Conservation (phyloP, 495 filamentous ascomycete genomes). For the Rostrohypoxylon terebratum region DNA sequence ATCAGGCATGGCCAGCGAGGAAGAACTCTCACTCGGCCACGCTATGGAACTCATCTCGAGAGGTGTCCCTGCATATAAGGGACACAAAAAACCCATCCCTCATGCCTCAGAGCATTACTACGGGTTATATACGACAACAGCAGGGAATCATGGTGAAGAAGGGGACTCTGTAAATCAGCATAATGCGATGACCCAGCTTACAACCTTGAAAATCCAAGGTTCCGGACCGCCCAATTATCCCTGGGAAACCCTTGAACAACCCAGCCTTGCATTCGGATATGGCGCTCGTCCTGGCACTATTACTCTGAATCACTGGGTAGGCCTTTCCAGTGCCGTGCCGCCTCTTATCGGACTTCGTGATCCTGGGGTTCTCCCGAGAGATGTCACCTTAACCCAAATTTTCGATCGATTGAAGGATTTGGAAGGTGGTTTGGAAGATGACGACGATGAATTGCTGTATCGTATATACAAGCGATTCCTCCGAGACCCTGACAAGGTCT, state of each 20-base stretch:
- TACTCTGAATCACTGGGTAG: conserved; percentile 69
- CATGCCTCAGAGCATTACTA: conserved; percentile 64
- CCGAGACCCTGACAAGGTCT: conserved; percentile 63
- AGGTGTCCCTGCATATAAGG: conserved; percentile 61
- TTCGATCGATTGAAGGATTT: conserved; percentile 67
- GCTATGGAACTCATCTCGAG: conserved; percentile 62
- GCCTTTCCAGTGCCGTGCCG: conserved; percentile 61
- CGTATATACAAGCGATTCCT: conserved; percentile 64
- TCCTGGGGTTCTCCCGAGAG: conserved; percentile 63
- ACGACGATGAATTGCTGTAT: conserved; percentile 66
- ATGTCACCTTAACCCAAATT: conserved; percentile 63
- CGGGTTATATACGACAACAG: conserved; percentile 60
- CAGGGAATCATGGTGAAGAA: conserved; percentile 59
- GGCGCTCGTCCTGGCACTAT: conserved; percentile 69
- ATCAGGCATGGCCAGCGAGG: conserved; percentile 54
- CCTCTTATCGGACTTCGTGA: conserved; percentile 63
- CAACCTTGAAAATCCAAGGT: conserved; percentile 57
- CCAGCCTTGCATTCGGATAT: conserved; percentile 70
- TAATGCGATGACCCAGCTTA: conserved; percentile 63
- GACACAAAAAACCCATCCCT: conserved; percentile 59
- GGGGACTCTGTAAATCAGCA: conserved; percentile 59
- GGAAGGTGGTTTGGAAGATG: conserved; percentile 67
- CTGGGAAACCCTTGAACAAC: conserved; percentile 75
- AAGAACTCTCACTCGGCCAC: conserved; percentile 58
- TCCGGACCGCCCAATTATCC: conserved; percentile 58